A percentile compares a stretch with the other conserved stretches of the same genome.
These are phyloP conservation scores for Mycena citricolor DNA, from an alignment of 1,284 basidiomycete genomes.

Conservation along the genomic window DNA sequence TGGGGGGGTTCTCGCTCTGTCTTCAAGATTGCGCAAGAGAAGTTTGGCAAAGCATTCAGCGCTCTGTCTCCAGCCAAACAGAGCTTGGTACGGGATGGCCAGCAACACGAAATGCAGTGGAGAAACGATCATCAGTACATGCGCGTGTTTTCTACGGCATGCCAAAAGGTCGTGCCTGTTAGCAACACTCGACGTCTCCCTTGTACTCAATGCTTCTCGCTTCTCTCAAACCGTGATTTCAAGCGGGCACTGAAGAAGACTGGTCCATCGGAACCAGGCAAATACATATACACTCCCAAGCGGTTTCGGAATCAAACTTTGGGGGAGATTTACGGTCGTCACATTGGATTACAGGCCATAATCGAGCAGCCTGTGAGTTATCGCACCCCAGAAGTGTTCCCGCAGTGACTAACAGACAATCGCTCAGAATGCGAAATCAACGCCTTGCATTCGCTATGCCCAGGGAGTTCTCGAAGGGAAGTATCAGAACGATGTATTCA, in stretches of 20 bases:
- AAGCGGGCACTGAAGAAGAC: constrained; percentile 2
- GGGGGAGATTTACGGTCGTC: constrained; percentile 8
- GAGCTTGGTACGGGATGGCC: background rate
- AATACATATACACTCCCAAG: constrained; percentile 6
- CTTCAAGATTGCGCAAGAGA: background rate
- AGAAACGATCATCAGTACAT: constrained; percentile 2
- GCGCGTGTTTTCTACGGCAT: constrained; percentile 3
- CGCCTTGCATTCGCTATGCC: constrained; percentile 24
- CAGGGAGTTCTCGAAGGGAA: constrained; percentile 28
- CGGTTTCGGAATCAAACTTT: background rate
- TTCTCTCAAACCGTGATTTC: constrained; percentile 1
- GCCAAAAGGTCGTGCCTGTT: background rate
- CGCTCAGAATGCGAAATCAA: background rate
- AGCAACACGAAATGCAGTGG: constrained; percentile 3
- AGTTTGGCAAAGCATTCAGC: background rate
- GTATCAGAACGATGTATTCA: constrained; percentile 30
- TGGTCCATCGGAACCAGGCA: background rate
- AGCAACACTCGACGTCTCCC: background rate
- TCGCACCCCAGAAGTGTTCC: too few species aligned
- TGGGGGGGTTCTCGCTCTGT: constrained; percentile 2
- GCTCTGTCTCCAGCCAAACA: background rate
- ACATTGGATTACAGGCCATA: constrained; percentile 4
- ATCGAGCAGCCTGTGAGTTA: constrained; percentile 8
- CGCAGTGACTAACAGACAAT: too few species aligned
- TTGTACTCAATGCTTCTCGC: background rate